phyloP scores from a whole-genome alignment of 1,139 yeast species.

The Blastobotrys arbuscula region DNA sequence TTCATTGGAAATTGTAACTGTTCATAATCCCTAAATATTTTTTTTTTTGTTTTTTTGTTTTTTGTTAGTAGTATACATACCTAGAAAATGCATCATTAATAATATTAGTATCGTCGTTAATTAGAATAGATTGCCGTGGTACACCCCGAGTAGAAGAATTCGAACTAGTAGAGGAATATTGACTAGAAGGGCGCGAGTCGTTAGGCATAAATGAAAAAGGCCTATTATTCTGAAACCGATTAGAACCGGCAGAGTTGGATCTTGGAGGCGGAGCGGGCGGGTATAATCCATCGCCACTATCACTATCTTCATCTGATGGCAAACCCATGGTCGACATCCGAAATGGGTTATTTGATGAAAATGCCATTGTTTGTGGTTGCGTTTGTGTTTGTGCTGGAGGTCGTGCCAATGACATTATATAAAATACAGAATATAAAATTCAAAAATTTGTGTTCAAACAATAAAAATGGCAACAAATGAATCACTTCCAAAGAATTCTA shows the following conservation, averaged over 20 bases:
- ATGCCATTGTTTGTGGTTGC: constrained; percentile 12
- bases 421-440: no score
- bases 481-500: no score
- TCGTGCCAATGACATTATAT: constrained; percentile 11
- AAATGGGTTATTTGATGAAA: constrained; percentile 28
- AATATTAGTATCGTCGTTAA: not conserved
- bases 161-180: constrained; percentile 3
- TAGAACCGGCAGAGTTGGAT: constrained; percentile 7
- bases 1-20: no score
- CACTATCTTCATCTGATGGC: constrained; percentile 11
- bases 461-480: no score
- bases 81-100: constrained; percentile 8
- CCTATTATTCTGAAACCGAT: not conserved
- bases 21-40: no score
- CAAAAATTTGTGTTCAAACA: no score
- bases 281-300: not conserved
- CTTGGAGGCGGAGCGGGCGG: constrained; percentile 4
- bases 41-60: no score
- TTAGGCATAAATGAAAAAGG: constrained; percentile 11
- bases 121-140: constrained; percentile 4
- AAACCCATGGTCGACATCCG: constrained; percentile 20
- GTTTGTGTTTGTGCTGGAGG: constrained; percentile 6
- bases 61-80: constrained; percentile 7
- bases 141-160: not conserved
- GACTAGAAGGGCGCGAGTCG: constrained; percentile 3